Conservation (phyloP, 169 alveolate genomes). For the Plasmodium blacklocki region DNA sequence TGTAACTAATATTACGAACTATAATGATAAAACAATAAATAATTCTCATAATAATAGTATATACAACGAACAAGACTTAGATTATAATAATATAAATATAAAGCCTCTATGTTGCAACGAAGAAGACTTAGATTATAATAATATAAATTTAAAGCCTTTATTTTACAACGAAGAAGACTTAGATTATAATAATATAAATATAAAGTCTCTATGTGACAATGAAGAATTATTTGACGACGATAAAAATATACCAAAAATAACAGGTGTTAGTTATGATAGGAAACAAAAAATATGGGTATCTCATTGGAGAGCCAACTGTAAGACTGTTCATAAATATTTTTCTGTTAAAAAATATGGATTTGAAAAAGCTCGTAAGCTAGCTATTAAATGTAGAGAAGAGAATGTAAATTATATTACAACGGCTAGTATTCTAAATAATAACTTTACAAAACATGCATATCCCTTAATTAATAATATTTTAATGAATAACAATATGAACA, state of each 20-base stretch:
- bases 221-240: constrained; percentile 82
- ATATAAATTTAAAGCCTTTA: too few relatives aligned
- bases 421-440: constrained; percentile 2
- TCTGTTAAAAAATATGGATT: constrained; percentile 87
- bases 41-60: too few relatives aligned
- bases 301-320: constrained; percentile 85
- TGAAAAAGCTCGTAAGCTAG: constrained; percentile 84
- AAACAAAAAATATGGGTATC: constrained; percentile 88
- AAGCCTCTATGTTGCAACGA: neutral
- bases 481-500: constrained; percentile 4
- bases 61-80: too few relatives aligned
- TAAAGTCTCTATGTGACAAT: neutral
- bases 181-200: too few relatives aligned
- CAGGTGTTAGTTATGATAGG: constrained; percentile 87
- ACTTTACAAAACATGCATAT: neutral
- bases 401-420: constrained; percentile 15
- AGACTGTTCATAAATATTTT: constrained; percentile 84
- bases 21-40: too few relatives aligned
- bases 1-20: too few relatives aligned
- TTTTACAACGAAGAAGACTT: constrained; percentile 5
- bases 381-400: constrained; percentile 82
- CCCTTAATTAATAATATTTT: neutral
- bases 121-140: too few relatives aligned
- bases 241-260: constrained; percentile 83
- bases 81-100: too few relatives aligned